phyloP scores from a whole-genome alignment of 2,329 filamentous ascomycete species.

The Esteya vermicola region DNA sequence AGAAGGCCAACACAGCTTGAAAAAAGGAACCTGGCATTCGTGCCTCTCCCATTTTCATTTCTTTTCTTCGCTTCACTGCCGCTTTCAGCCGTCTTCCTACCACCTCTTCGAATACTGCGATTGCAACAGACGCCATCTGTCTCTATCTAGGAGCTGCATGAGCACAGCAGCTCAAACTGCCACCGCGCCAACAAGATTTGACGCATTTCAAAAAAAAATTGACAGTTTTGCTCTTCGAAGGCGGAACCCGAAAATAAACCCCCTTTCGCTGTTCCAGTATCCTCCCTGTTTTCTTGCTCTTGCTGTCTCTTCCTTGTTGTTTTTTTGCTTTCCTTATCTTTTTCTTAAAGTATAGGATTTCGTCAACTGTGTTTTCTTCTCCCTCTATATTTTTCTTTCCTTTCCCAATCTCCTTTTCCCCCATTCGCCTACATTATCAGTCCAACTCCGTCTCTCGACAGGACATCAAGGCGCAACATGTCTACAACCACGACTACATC shows the following conservation, averaged over 20 bases:
- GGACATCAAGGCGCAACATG: too few species aligned
- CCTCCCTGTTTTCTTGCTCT: neutral
- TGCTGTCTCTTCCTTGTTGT: neutral
- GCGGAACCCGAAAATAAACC: too few species aligned
- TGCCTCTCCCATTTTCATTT: too few species aligned
- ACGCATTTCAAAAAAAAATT: too few species aligned
- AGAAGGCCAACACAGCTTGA: too few species aligned
- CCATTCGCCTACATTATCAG: neutral
- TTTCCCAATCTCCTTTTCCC: neutral
- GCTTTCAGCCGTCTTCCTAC: neutral
- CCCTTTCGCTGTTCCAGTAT: too few species aligned
- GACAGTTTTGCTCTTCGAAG: too few species aligned
- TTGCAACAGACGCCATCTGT: neutral
- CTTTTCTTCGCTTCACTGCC: too few species aligned
- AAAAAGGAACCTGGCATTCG: too few species aligned
- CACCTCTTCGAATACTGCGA: neutral
- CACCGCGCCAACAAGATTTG: too few species aligned
- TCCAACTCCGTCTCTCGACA: too few species aligned
- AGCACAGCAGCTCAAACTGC: neutral
- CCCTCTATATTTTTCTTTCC: neutral
- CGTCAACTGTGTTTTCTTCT: too few species aligned
- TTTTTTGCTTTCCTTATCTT: neutral
- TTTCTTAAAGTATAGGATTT: neutral
- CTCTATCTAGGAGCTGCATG: neutral
- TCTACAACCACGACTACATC: slow-evolving; percentile 19